phyloP scores from a whole-genome alignment of 768 basidiomycete genomes.

The Coprinellus micaceus region DNA sequence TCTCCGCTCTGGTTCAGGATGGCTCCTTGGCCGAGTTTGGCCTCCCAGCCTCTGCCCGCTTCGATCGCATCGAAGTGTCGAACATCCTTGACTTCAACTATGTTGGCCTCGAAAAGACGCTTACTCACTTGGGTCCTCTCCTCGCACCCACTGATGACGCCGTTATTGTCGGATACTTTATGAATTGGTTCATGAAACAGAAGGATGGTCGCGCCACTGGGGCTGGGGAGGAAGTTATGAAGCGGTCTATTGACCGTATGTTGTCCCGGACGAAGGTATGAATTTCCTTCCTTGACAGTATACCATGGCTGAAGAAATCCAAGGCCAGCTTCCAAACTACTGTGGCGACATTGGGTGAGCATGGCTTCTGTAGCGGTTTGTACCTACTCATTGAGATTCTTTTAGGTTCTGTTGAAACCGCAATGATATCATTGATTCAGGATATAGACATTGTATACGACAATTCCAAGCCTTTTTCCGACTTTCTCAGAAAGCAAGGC shows the following conservation, averaged over 20 bases:
- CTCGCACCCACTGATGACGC: not conserved
- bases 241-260: not conserved
- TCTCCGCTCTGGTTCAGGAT: not conserved
- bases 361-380: too few species aligned
- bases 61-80: not conserved
- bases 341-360: too few species aligned
- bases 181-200: slow-evolving; percentile 34
- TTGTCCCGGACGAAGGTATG: not conserved
- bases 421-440: not conserved
- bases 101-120: not conserved
- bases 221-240: not conserved
- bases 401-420: not conserved
- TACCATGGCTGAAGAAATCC: too few species aligned
- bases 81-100: not conserved
- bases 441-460: slow-evolving; percentile 20
- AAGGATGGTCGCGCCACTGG: slow-evolving; percentile 13
- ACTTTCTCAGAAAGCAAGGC: slow-evolving; percentile 25
- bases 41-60: not conserved
- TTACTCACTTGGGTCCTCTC: not conserved
- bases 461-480: slow-evolving; percentile 25
- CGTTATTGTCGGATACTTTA: slow-evolving; percentile 30
- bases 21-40: not conserved
- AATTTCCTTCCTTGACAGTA: too few species aligned
- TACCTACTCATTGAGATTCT: not conserved
- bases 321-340: too few species aligned